Conservation (phyloP, 2,329 filamentous ascomycete genomes). For the Phyllosticta citrichinensis region DNA sequence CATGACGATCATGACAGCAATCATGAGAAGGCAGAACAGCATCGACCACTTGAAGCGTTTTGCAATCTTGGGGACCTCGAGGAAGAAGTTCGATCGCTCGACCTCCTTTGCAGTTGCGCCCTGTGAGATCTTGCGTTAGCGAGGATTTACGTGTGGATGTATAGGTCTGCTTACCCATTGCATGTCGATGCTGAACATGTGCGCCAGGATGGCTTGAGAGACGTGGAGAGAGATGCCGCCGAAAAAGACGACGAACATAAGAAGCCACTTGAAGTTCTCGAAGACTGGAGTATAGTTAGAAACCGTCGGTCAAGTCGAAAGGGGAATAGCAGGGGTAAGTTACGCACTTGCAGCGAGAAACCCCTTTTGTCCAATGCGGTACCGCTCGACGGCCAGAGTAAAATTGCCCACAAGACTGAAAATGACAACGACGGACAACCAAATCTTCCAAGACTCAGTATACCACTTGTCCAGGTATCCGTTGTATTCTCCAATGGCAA, state of each 20-base stretch:
- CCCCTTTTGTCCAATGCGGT: conserved; percentile 3
- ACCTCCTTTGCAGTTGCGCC: conserved; percentile 11
- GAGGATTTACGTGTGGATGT: background rate
- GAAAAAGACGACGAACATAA: conserved; percentile 15
- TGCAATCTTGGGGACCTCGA: conserved; percentile 4
- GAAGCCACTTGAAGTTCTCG: conserved; percentile 14
- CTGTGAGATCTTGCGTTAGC: background rate
- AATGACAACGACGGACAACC: conserved; percentile 7
- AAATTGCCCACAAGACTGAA: conserved; percentile 5
- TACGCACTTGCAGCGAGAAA: conserved; percentile 2
- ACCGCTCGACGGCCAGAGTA: conserved; percentile 3
- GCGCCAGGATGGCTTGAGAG: conserved; percentile 10
- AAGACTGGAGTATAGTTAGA: conserved; percentile 3
- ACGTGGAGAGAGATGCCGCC: conserved; percentile 14
- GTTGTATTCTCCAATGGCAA: conserved; percentile 61
- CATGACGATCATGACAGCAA: conserved; percentile 11
- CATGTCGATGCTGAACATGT: conserved; percentile 13
- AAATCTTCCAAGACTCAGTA: conserved; percentile 8
- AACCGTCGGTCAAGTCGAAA: background rate
- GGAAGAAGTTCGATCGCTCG: conserved; percentile 9
- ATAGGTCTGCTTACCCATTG: background rate
- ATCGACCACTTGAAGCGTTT: conserved; percentile 9
- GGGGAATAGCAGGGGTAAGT: background rate
- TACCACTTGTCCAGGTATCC: conserved; percentile 26
- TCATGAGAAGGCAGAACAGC: background rate